A percentile compares a stretch with the other conserved stretches of the same genome.
Evolutionary conservation across 2,329 filamentous ascomycete genomes (phyloP).

Genomic region (Didymella lethalis): DNA sequence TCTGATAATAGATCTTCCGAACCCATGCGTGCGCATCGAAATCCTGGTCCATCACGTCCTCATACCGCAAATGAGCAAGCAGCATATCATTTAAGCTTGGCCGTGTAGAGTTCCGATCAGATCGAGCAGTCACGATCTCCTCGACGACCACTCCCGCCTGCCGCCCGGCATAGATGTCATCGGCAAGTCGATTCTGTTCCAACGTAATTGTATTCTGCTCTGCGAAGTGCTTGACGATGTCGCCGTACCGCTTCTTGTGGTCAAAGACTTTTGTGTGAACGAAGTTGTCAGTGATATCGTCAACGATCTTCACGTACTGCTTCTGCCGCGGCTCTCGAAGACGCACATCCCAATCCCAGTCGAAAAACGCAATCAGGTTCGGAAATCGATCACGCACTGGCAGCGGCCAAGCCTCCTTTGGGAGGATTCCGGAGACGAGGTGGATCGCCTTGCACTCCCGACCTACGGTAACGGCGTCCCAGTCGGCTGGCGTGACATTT

Average conservation of each 20-base stretch:
- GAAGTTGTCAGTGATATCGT: neutral
- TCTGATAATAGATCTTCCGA: neutral
- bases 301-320: neutral
- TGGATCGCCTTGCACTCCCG: slow-evolving; percentile 1
- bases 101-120: too few species aligned
- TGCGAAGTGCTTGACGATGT: neutral
- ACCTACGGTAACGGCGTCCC: neutral
- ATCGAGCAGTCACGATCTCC: neutral
- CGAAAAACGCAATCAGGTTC: neutral
- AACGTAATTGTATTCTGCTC: neutral
- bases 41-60: neutral
- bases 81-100: neutral
- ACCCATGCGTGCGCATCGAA: neutral
- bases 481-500: neutral
- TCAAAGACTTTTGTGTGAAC: neutral
- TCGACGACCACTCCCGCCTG: neutral
- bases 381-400: slow-evolving; percentile 3
- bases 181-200: neutral
- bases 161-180: neutral
- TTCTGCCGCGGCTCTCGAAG: neutral
- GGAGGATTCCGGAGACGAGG: neutral
- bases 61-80: neutral
- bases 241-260: neutral
- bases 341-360: neutral
- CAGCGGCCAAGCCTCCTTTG: slow-evolving; percentile 2